Percentiles rank a stretch among this genome's conserved stretches.
Conservation (phyloP, 164 flowering plant species). For the Vitis cinerea region DNA sequence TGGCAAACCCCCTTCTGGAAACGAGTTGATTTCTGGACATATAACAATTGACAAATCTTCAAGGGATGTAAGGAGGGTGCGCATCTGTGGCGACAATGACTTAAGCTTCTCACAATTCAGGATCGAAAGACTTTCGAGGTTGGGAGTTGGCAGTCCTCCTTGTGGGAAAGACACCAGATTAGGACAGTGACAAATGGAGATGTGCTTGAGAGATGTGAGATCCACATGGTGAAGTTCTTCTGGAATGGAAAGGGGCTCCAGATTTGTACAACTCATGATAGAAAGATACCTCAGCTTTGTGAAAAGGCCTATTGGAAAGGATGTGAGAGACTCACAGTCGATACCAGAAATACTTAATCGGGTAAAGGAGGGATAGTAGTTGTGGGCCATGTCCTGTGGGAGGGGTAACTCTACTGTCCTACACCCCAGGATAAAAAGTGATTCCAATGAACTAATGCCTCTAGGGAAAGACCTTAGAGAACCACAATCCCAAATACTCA, state of each 20-base stretch:
- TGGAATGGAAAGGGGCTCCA: not conserved
- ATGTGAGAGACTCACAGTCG: not conserved
- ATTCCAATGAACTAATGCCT: no score
- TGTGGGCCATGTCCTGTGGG: no score
- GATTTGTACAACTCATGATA: not conserved
- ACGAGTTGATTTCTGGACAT: no score
- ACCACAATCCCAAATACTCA: no score
- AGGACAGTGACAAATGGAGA: not conserved
- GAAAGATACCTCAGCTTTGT: not conserved
- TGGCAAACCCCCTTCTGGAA: no score
- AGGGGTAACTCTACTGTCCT: no score
- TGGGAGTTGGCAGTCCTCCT: not conserved
- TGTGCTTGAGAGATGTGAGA: not conserved
- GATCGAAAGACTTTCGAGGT: not conserved
- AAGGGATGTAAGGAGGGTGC: no score
- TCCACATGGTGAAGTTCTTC: not conserved
- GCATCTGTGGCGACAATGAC: not conserved
- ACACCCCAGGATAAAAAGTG: no score
- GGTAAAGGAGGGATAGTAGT: no score
- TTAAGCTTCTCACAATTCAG: not conserved
- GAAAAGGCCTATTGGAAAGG: not conserved
- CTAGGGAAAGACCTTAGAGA: no score
- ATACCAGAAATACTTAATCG: no score
- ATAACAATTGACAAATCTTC: no score
- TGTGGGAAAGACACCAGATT: not conserved